Base-by-base conservation (phyloP, 345 rosid genomes). In the Anacardium occidentale region DNA sequence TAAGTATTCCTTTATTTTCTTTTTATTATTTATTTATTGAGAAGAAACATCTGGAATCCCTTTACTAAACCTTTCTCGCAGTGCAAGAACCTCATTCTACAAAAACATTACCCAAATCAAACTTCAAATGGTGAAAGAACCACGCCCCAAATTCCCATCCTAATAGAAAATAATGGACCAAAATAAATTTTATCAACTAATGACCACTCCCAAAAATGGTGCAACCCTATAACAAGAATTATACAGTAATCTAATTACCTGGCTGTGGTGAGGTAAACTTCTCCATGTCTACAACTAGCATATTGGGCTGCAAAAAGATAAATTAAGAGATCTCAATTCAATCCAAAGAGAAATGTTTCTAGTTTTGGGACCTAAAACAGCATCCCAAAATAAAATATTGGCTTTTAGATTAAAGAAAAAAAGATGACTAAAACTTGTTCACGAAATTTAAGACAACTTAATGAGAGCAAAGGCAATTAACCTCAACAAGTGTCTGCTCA, bases 271-370 rank as follows among this genome's bases (percentile, higher is more conserved):
- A 81, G 70, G 77, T 84, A 57, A 95, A 87, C 79, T 95, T 95
- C 84, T 90, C 96, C 81, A 92, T 68, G 77, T 95, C 97, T 78
- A 86, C 96, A 45, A 95, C 99, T 66, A 95, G 90, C 96, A 95
- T 95, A 81, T 95, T 95, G 55, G 99, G 99, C 99, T 95, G 89
- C 71, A 82, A 77, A 34, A 29, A 53, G 42, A 71, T 55, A 17
- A 76, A 74, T 57, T 10, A 47, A 62, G 3, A 57, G 62, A 77
- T 50, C 25, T 20, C 65, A 77, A 70, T 71, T 67, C 59, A 47
- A 78, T 52, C 50, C 12, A 70, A 0, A 26, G 40, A 37, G 66
- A 34, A 34, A 56, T 34, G 45, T 25, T 44, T n/a, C 66, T 3
- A 26, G 37, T 9, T 22, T 29, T 14, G 44, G 24, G 40, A 71